These are phyloP conservation scores for Coniochaeta ligniaria DNA, from an alignment of 2,329 filamentous ascomycete species.

Conservation along the genomic window DNA sequence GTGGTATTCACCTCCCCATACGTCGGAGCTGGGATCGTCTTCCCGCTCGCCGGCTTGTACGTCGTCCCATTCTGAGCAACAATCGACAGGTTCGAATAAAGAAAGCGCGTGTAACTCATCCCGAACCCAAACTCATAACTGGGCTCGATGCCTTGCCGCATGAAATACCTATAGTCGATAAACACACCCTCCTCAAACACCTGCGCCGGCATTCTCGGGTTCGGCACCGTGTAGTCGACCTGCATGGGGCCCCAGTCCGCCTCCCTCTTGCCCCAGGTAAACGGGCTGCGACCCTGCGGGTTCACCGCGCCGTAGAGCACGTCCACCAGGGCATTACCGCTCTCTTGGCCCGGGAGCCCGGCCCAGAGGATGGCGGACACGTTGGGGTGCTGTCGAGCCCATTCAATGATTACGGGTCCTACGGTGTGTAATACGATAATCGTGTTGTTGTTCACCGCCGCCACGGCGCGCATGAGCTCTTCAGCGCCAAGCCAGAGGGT, in stretches of 20 bases:
- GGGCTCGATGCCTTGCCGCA: conserved; percentile 52
- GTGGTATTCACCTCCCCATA: conserved; percentile 25
- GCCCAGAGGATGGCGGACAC: conserved; percentile 48
- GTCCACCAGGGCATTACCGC: conserved; percentile 37
- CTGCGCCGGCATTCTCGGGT: conserved; percentile 49
- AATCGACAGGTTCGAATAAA: conserved; percentile 21
- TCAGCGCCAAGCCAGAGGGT: conserved; percentile 71
- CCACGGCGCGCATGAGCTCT: conserved; percentile 62
- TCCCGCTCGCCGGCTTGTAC: conserved; percentile 37
- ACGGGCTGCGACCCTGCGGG: conserved; percentile 68
- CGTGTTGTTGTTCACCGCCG: conserved; percentile 47
- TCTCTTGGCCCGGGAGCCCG: conserved; percentile 48
- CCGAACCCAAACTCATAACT: conserved; percentile 75
- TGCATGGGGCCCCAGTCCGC: conserved; percentile 64
- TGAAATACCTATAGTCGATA: conserved; percentile 72
- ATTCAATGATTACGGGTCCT: conserved; percentile 55
- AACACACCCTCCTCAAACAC: conserved; percentile 70
- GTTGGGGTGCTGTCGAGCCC: conserved; percentile 51
- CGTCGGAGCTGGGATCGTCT: conserved; percentile 38
- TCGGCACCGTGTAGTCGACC: conserved; percentile 44
- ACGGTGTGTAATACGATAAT: conserved; percentile 48
- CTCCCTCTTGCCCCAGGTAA: conserved; percentile 66
- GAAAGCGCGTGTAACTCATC: conserved; percentile 69
- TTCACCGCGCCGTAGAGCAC: conserved; percentile 40
- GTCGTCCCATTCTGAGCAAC: conserved; percentile 18